Evolutionary conservation across 2,329 filamentous ascomycete genomes (phyloP), one percentile per base, ranked within the genome.

Genomic region (Grosmannia penicillata): DNA sequence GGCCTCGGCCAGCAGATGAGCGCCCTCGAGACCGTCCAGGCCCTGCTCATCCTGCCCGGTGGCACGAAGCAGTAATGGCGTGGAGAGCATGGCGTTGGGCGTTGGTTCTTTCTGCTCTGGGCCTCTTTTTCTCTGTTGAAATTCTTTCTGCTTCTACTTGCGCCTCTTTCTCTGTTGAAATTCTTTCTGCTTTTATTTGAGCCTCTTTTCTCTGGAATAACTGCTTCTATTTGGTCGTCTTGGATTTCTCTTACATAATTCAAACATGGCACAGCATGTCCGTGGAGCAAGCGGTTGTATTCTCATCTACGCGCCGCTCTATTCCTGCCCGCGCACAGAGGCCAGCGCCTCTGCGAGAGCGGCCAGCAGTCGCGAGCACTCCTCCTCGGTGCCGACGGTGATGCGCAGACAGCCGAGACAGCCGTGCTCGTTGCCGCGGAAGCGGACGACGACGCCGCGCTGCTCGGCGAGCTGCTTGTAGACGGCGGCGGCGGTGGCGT

Each of bases 381-480:
- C 91, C 2, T 73, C 62, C 56, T 93, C 82, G 1, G 89, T 96
- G 14, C 91, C 91, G 11, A 98, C 75, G 0, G 91, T 98, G 48
- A 96, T 84, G 39, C 91, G 73, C 56, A 98, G 60, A 52, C 89
- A 95, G 0, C 89, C 91, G 30, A 78, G 58, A 55, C 91, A 98
- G 5, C 87, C 89, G 47, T 82, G 67, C 64, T 98, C 91, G 62
- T 87, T 93, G 34, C 91, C 91, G 49, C 91, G 70, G 59, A 96
- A 98, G 38, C 91, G 69, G 4, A 96, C 89, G 7, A 98, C 87
- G 0, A 98, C 89, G 1, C 89, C 86, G 54, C 76, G 78, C 29
- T 75, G 72, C 65, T 93, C 85, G 1, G 91, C 91, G 50, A 98
- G 66, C 23, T 65, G 68, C 60, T 93, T 77, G 56, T 98, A 98